Percentiles rank a stretch among this genome's conserved stretches.
phyloP scores from a whole-genome alignment of 108 stramenopile species.

The Skeletonema costatum region DNA sequence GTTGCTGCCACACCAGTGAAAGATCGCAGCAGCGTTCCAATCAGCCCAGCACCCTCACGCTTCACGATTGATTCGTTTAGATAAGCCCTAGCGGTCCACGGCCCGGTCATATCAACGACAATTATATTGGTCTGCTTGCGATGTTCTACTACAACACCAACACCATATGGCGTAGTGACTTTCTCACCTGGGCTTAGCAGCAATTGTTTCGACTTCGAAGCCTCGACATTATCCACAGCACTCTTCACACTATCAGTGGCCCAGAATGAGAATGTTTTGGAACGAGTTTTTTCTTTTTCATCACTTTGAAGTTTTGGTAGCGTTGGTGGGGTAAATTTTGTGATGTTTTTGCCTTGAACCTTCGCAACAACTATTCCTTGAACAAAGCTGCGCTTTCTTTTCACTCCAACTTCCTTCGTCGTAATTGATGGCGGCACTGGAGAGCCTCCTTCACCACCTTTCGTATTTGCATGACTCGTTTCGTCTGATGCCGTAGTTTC shows the following conservation, averaged over 20 bases:
- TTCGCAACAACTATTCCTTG: slow-evolving; percentile 44
- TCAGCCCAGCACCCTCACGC: slow-evolving; percentile 60
- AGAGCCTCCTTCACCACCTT: not conserved
- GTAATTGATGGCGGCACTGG: slow-evolving; percentile 3
- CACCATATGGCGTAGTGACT: slow-evolving; percentile 84
- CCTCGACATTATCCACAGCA: slow-evolving; percentile 44
- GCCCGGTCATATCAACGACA: slow-evolving; percentile 71
- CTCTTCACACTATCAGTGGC: slow-evolving; percentile 42
- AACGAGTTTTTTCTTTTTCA: slow-evolving; percentile 36
- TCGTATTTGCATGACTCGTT: slow-evolving; percentile 6
- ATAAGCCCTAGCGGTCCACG: slow-evolving; percentile 74
- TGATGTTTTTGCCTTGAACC: slow-evolving; percentile 63
- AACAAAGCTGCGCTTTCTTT: not conserved
- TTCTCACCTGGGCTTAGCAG: slow-evolving; percentile 68
- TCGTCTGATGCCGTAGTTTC: slow-evolving; percentile 33
- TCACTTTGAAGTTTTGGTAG: slow-evolving; percentile 60
- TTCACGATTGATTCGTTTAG: slow-evolving; percentile 59
- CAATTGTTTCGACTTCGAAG: slow-evolving; percentile 28
- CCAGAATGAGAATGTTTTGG: slow-evolving; percentile 75
- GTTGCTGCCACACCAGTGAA: not conserved
- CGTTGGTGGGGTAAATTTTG: slow-evolving; percentile 69
- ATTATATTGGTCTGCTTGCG: slow-evolving; percentile 62
- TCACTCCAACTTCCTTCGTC: not conserved
- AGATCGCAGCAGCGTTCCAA: slow-evolving; percentile 28
- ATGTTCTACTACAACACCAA: slow-evolving; percentile 69